Evolutionary conservation across 441 rosid genomes (phyloP).

Genomic region (Corymbia citriodora): DNA sequence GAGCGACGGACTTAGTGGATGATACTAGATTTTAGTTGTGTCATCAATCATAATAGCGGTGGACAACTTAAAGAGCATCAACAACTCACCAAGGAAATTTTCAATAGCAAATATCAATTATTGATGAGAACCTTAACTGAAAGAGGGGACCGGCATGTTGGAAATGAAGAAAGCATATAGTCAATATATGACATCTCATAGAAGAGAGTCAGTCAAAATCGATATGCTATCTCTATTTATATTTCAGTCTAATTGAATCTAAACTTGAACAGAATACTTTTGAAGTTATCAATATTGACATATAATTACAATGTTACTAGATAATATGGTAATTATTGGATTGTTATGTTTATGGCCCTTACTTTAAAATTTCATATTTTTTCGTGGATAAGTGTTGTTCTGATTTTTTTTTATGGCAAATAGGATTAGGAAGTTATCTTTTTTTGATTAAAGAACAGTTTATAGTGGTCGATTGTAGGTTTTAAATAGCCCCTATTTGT

Average conservation of each 20-base stretch:
- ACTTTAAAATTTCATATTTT: neutral
- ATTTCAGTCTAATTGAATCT: too few species aligned
- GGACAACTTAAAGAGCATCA: neutral
- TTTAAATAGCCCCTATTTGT: neutral
- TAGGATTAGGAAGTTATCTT: neutral
- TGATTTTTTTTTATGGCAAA: neutral
- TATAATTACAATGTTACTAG: too few species aligned
- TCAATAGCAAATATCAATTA: fast-evolving
- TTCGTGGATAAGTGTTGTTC: fast-evolving
- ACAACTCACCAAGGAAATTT: neutral
- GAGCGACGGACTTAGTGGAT: fast-evolving
- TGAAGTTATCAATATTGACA: too few species aligned
- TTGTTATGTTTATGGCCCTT: neutral
- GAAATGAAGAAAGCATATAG: too few species aligned
- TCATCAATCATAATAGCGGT: neutral
- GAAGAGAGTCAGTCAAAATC: too few species aligned
- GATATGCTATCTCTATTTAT: too few species aligned
- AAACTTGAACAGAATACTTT: too few species aligned
- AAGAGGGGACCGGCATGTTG: too few species aligned
- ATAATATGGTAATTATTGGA: neutral
- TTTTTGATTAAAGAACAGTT: fast-evolving
- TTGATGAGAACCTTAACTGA: too few species aligned
- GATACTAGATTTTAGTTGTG: neutral
- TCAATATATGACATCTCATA: too few species aligned
- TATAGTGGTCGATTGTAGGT: fast-evolving